Evolutionary conservation across 805 yeast species (phyloP).

Genomic region (Monosporozyma yasuniensis): DNA sequence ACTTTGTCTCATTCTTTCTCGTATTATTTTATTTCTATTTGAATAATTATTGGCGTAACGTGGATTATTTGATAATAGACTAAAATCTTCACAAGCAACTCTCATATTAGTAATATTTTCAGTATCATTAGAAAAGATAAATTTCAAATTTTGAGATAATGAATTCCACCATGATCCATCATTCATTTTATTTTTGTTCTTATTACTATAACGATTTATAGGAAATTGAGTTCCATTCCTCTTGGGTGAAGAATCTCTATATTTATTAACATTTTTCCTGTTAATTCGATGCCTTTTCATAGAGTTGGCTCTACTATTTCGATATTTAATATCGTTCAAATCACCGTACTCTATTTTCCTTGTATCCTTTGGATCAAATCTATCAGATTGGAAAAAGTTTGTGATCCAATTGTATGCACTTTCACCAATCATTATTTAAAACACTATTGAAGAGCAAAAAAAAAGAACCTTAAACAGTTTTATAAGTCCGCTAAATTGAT

Average conservation of each 20-base stretch:
- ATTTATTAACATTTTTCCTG: not conserved
- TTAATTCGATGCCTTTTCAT: not conserved
- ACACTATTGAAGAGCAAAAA: not conserved
- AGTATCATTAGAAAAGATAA: constrained; percentile 17
- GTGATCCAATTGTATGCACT: not conserved
- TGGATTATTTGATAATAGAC: constrained; percentile 4
- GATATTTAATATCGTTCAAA: constrained; percentile 2
- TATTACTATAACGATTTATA: not conserved
- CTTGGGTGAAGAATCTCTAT: not conserved
- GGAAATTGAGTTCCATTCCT: not conserved
- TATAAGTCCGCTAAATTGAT: not conserved
- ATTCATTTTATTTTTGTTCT: not conserved
- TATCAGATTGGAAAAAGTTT: not conserved
- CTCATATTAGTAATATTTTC: constrained; percentile 17
- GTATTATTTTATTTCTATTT: constrained; percentile 6
- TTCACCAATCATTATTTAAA: not conserved
- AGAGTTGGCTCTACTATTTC: not conserved
- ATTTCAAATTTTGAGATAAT: not conserved
- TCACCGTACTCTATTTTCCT: constrained; percentile 4
- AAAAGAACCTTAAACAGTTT: not conserved
- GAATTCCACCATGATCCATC: not conserved
- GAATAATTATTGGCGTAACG: not conserved
- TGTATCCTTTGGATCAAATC: not conserved
- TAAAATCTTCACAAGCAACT: constrained; percentile 15
- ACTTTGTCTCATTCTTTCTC: constrained; percentile 20